These are phyloP conservation scores for Ustilago esculenta DNA, from an alignment of 1,284 basidiomycete genomes.

Conservation along the genomic window DNA sequence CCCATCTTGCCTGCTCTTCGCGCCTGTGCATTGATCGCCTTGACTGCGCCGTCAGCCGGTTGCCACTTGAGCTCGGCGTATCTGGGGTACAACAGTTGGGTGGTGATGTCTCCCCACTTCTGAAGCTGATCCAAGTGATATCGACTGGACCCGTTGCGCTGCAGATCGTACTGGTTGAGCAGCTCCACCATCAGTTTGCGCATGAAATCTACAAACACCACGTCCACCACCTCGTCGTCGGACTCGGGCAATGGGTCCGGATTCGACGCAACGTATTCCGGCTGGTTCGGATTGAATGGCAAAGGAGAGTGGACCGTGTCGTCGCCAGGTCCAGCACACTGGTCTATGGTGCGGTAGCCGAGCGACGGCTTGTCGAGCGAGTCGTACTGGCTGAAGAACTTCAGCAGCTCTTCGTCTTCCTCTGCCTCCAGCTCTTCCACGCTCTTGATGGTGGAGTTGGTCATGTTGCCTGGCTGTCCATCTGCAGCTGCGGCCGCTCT, in stretches of 20 bases:
- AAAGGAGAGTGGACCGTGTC: constrained; percentile 58
- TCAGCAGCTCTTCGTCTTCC: constrained; percentile 38
- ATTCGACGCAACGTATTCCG: constrained; percentile 61
- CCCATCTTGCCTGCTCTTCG: constrained; percentile 44
- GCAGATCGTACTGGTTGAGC: constrained; percentile 38
- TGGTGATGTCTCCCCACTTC: constrained; percentile 58
- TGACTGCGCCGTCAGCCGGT: constrained; percentile 19
- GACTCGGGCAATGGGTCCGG: constrained; percentile 26
- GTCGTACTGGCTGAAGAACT: constrained; percentile 40
- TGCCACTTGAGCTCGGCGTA: constrained; percentile 57
- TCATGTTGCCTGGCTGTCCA: constrained; percentile 14
- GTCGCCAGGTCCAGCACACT: constrained; percentile 54
- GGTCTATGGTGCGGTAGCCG: constrained; percentile 65
- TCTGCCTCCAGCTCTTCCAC: constrained; percentile 42
- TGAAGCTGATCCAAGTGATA: constrained; percentile 46
- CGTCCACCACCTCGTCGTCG: constrained; percentile 47
- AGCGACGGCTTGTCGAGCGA: constrained; percentile 48
- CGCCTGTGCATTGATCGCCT: constrained; percentile 25
- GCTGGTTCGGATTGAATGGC: constrained; percentile 50
- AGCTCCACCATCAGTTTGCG: constrained; percentile 38
- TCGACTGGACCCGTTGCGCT: constrained; percentile 20
- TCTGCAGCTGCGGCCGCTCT: constrained; percentile 18
- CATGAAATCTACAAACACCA: constrained; percentile 49
- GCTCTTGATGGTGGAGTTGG: constrained; percentile 15
- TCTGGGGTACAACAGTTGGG: constrained; percentile 59